Base-by-base conservation (phyloP, 2,329 filamentous ascomycete species). In the Aspergillus ochraceoroseus region DNA sequence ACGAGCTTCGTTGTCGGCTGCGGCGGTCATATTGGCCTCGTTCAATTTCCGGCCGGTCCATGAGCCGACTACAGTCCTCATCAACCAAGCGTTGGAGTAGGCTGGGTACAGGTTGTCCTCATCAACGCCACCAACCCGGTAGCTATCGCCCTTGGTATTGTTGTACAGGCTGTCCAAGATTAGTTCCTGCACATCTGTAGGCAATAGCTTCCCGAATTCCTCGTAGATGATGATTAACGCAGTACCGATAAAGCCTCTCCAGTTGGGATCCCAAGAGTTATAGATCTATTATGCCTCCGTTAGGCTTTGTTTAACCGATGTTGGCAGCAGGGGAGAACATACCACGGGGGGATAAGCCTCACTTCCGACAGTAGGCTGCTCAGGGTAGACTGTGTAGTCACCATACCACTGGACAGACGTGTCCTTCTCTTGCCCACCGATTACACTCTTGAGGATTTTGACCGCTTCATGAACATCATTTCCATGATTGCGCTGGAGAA, bases 191-290 rank as follows among this genome's bases (percentile, higher is more conserved):
- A 69, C 52, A 6, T 65, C 53, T 5, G 58, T 44, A 0, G 66
- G 62, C 5, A 75, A 55, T 1, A 80, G 63, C 41, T 72, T 55
- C 7, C 28, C 14, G 0, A 76, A 82, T 47, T 82, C 77, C 53
- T 82, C 78, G 14, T 79, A 64, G 17, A 72, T 72, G 27, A 81
- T 62, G 17, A 82, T 71, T 9, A 82, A 68, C 0, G 75, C 71
- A 0, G 76, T 79, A 8, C 76, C 76, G 22, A 82, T 68, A 41
- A 82, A 82, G 0, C 77, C 78, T 34, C 79, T 67, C 78, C 78
- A 82, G 46, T 82, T 82, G 1, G 77, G 77, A 48, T 82, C 79
- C 74, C 76, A 82, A 0, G 72, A 70, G 40, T 71, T 68, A 53
- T 80, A 79, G 22, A 76, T 75, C 3, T 58, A 53, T 13, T 3